These are phyloP conservation scores for Chlamydomonas reinhardtii DNA, from an alignment of 163 green algal genomes.

Conservation along the genomic window DNA sequence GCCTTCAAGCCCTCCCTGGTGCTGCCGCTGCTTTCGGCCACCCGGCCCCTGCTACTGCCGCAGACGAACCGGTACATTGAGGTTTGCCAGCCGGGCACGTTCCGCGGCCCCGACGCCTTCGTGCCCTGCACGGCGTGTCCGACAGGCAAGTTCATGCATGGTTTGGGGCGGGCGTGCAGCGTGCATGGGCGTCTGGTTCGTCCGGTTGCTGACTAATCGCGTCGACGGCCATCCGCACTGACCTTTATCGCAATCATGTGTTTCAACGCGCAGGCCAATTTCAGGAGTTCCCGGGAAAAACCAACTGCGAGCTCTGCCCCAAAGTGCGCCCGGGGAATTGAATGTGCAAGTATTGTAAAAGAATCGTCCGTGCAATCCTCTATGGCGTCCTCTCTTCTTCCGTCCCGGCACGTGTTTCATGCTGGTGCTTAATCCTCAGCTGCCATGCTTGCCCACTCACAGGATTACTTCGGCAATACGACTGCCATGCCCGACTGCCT, in stretches of 20 bases:
- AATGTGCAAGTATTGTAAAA: no score
- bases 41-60: conserved; percentile 21
- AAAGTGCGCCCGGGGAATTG: neutral
- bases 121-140: conserved; percentile 24
- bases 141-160: conserved; percentile 12
- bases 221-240: no score
- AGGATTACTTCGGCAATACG: conserved; percentile 30
- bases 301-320: conserved; percentile 47
- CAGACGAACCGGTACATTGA: conserved; percentile 52
- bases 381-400: no score
- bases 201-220: no score
- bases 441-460: no score
- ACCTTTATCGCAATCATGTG: no score
- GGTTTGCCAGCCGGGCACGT: conserved; percentile 44
- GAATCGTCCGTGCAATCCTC: no score
- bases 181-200: neutral
- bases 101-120: conserved; percentile 38
- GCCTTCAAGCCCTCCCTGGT: conserved; percentile 45
- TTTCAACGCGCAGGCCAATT: conserved; percentile 18
- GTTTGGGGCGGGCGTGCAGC: neutral
- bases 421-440: no score
- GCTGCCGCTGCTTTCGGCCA: conserved; percentile 22
- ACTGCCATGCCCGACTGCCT: conserved; percentile 6
- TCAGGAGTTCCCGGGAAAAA: conserved; percentile 23
- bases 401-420: no score